These are phyloP conservation scores for Yarrowia deformans DNA, from an alignment of 805 yeast genomes.

Conservation along the genomic window DNA sequence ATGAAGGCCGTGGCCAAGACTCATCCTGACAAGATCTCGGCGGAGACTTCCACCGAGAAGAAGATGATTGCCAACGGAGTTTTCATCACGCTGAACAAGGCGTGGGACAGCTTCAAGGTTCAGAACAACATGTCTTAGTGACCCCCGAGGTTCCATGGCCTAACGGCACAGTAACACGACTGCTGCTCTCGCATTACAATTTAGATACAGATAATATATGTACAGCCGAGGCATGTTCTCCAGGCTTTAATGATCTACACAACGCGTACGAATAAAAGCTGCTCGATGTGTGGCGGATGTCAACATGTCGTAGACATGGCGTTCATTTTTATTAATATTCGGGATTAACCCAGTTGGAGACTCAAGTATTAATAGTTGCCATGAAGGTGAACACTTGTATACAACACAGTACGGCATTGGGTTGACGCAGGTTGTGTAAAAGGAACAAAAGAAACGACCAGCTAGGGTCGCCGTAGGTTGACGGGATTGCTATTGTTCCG, in stretches of 20 bases:
- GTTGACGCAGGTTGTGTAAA: conserved; percentile 3
- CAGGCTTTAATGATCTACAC: too few species aligned
- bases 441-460: neutral
- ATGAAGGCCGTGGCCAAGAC: conserved; percentile 80
- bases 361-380: too few species aligned
- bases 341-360: neutral
- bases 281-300: too few species aligned
- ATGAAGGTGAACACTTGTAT: neutral
- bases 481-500: neutral
- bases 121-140: conserved; percentile 57
- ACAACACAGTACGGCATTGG: neutral
- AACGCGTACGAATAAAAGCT: too few species aligned
- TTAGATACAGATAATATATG: neutral
- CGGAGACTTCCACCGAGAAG: conserved; percentile 66
- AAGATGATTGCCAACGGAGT: conserved; percentile 87
- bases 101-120: conserved; percentile 85
- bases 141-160: neutral
- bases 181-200: conserved; percentile 5
- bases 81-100: conserved; percentile 79
- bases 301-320: neutral
- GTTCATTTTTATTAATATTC: neutral
- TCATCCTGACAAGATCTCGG: conserved; percentile 82
- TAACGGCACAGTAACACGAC: too few species aligned
- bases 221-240: neutral
- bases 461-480: neutral